Evolutionary conservation across 192 early-diverging fungal genomes (phyloP), one percentile per base, ranked within the genome.

Genomic region (Allomyces macrogynus): DNA sequence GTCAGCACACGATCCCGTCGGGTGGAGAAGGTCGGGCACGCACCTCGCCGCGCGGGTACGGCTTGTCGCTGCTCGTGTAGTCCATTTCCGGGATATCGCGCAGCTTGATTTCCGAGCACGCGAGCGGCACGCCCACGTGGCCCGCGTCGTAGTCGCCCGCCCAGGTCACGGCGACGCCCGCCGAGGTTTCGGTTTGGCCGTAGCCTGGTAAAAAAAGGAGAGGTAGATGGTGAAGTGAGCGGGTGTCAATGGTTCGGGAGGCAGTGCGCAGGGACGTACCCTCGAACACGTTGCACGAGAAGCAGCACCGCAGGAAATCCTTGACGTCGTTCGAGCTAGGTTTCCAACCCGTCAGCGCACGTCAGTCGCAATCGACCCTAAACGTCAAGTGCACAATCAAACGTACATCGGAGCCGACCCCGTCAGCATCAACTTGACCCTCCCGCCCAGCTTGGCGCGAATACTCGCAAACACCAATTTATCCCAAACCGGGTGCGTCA

Each of bases 41-140:
- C 87, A 98, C 80, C 76, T 99, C 95, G 66, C 95, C 95, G 42
- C 95, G 85, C 43, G 92, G 85, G 68, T 74, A 75, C 22, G 89
- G 90, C 70, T 82, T 81, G 73, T 92, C 91, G 40, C 77, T 80
- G 16, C 87, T 80, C 23, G 74, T 73, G 72, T 96, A 96, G 67
- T 87, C 84, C 92, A 96, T 94, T 57, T 85, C 81, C 23, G 92
- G 90, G 7, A 98, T 40, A 67, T 95, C 92, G 0, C 75, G 78
- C 24, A 98, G 80, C 74, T 93, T 95, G 64, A 93, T 76, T 75
- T 93, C 86, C 22, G 81, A 75, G 61, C 84, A 80, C 16, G 84
- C 82, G 62, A 84, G 76, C 20, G 90, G 90, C 9, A 82, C 71
- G 62, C 92, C 93, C n/a, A 95, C 80, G 63, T 85, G 81, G n/a